phyloP scores from a whole-genome alignment of 2,329 filamentous ascomycete species.

The Fusarium musae region DNA sequence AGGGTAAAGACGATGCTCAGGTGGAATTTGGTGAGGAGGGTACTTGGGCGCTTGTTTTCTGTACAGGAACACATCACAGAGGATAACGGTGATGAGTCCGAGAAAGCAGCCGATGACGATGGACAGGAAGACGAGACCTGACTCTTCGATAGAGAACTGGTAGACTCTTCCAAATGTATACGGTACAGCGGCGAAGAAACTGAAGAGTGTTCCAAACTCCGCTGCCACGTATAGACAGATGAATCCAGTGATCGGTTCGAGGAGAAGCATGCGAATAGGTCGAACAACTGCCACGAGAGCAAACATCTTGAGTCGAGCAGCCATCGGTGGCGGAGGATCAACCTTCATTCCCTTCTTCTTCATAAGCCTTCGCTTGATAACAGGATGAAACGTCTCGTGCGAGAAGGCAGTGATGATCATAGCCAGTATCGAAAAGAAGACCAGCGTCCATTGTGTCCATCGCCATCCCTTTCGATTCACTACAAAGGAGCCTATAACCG shows the following conservation, averaged over 20 bases:
- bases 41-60: conserved; percentile 48
- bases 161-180: conserved; percentile 60
- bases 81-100: conserved; percentile 53
- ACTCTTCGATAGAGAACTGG: conserved; percentile 55
- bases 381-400: conserved; percentile 68
- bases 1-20: conserved; percentile 68
- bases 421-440: conserved; percentile 57
- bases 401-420: conserved; percentile 53
- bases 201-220: conserved; percentile 63
- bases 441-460: conserved; percentile 64
- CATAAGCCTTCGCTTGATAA: conserved; percentile 54
- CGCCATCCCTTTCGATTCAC: conserved; percentile 59
- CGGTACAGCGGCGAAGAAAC: conserved; percentile 63
- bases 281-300: conserved; percentile 58
- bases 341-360: conserved; percentile 49
- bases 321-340: conserved; percentile 39
- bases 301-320: conserved; percentile 48
- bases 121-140: conserved; percentile 58
- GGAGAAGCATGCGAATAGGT: conserved; percentile 67
- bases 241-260: conserved; percentile 72
- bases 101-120: conserved; percentile 59
- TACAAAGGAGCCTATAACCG: conserved; percentile 61
- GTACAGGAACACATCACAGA: conserved; percentile 58
- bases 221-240: conserved; percentile 61
- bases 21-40: conserved; percentile 53